Base-by-base conservation (phyloP, 805 yeast species). In the Kodamaea hsintzibuensis region DNA sequence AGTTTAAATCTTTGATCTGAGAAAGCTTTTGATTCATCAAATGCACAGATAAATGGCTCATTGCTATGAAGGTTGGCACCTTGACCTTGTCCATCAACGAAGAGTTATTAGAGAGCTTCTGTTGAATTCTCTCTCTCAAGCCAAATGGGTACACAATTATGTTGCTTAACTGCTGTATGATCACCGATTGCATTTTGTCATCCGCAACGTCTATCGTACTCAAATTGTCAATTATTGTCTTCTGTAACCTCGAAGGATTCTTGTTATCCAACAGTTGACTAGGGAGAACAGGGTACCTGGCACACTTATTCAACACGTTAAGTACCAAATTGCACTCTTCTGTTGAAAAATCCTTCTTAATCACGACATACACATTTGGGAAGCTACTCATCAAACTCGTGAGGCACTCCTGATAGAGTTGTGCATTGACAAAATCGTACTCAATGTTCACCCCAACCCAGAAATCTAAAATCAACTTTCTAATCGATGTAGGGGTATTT, bases 201-300 rank as follows among this genome's bases (percentile, higher is more conserved):
- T 77, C 68, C 2, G 71, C 62, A 0, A 67, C 57, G 30, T 63
- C 63, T 16, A 73, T 59, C 14, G 67, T 53, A 2, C 68, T 63
- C 19, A 92, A 63, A 40, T 81, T 81, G 0, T 72, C 72, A 27
- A 89, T 62, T 1, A 89, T 83, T 0, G 83, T 71, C 1, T 62
- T 57, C 63, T 92, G 98, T 43, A 93, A 70, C 8, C 78, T 75
- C 0, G 97, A 82, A 19, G 79, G 81, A 16, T 68, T 66, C 17
- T 22, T 62, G 42, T 75, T 71, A 64, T 91, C 97, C 3, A 71
- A 65, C 35, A 74, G 74, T 57, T 75, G 76, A 30, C 76, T 82
- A 7, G 91, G 88, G 38, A 90, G 72, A 10, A 88, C 77, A 1
- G 96, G 96, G 66, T 88, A 91, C 42, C 89, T 73, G 0, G 88